Evolutionary conservation across 805 yeast species (phyloP).

Genomic region (Torulaspora indica): DNA sequence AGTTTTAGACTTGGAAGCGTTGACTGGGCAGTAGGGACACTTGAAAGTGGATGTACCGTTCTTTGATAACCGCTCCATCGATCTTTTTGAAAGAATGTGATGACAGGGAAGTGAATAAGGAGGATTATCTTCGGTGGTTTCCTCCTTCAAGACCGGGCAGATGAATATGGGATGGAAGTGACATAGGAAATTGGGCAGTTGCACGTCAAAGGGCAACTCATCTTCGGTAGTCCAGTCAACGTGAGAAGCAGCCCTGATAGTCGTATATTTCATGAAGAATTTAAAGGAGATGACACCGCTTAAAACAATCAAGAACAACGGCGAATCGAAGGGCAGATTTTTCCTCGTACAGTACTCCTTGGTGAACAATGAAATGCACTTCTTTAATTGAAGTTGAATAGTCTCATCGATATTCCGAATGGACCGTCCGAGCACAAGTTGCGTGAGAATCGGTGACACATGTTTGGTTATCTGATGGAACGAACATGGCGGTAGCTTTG

Average conservation of each 20-base stretch:
- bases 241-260: slow-evolving; percentile 30
- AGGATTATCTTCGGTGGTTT: slow-evolving; percentile 57
- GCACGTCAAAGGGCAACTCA: slow-evolving; percentile 60
- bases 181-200: slow-evolving; percentile 48
- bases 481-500: slow-evolving; percentile 28
- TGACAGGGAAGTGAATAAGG: slow-evolving; percentile 60
- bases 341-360: slow-evolving; percentile 47
- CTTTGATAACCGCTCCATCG: slow-evolving; percentile 45
- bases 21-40: slow-evolving; percentile 68
- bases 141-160: slow-evolving; percentile 67
- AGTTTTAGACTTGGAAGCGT: slow-evolving; percentile 41
- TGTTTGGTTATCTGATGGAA: slow-evolving; percentile 37
- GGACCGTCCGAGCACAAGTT: slow-evolving; percentile 27
- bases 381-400: slow-evolving; percentile 22
- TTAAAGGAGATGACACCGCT: slow-evolving; percentile 55
- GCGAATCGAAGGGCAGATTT: slow-evolving; percentile 50
- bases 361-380: slow-evolving; percentile 37
- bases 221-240: slow-evolving; percentile 50
- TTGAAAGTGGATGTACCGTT: slow-evolving; percentile 47
- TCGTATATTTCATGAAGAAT: slow-evolving; percentile 46
- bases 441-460: slow-evolving; percentile 44
- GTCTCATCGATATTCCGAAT: slow-evolving; percentile 22
- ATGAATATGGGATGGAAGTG: slow-evolving; percentile 61
- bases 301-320: slow-evolving; percentile 45
- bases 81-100: slow-evolving; percentile 56